These are phyloP conservation scores for Cubamyces lactineus DNA, from an alignment of 768 basidiomycete species.

Conservation along the genomic window DNA sequence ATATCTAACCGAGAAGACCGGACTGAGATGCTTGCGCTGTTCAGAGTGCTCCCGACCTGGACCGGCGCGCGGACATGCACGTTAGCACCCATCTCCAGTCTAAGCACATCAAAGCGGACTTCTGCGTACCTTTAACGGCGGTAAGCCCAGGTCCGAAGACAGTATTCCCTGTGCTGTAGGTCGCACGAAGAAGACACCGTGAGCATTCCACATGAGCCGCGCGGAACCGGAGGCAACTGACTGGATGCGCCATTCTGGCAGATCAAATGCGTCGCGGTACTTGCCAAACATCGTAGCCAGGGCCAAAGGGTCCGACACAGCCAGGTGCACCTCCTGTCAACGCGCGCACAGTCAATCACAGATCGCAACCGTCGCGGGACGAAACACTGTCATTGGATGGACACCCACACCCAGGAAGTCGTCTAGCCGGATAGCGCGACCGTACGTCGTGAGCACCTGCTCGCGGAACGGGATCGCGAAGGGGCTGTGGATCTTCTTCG, in stretches of 20 bases:
- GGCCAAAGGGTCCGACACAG: constrained; percentile 4
- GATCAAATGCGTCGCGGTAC: constrained; percentile 2
- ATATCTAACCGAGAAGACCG: constrained; percentile 11
- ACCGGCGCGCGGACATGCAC: background rate
- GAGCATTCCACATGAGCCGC: background rate
- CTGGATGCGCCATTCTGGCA: background rate
- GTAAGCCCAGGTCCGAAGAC: constrained; percentile 3
- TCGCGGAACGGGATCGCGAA: constrained; percentile 2
- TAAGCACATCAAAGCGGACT: background rate
- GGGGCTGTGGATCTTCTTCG: constrained; percentile 2
- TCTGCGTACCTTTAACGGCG: background rate
- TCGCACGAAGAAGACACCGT: background rate
- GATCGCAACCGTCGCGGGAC: background rate
- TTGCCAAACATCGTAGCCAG: background rate
- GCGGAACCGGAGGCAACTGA: background rate
- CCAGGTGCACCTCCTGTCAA: constrained; percentile 1
- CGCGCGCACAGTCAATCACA: background rate
- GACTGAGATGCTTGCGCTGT: constrained; percentile 9
- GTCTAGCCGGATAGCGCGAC: background rate
- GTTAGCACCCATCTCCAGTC: too few species aligned
- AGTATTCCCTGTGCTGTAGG: background rate
- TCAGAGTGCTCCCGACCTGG: background rate
- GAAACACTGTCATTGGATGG: background rate
- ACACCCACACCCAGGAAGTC: background rate
- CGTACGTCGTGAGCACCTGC: background rate